Conservation (phyloP, 1,284 basidiomycete genomes). For the Sanghuangporus weigelae region DNA sequence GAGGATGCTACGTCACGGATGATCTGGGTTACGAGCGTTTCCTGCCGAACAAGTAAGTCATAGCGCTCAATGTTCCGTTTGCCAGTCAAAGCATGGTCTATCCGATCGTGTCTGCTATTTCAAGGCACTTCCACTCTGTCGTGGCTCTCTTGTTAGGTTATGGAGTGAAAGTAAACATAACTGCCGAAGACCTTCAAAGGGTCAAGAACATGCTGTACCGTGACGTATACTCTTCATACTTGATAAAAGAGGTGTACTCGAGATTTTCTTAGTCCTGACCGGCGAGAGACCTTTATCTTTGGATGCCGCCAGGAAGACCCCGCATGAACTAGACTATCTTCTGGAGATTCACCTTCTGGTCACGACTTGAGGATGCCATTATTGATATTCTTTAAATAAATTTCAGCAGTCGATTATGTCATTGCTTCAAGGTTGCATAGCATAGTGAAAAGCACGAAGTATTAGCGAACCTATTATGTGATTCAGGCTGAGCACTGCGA, state of each 20-base stretch:
- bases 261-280: neutral
- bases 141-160: constrained; percentile 37
- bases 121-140: constrained; percentile 30
- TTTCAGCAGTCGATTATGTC: no score
- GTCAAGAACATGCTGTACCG: constrained; percentile 25
- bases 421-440: no score
- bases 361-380: constrained; percentile 26
- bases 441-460: no score
- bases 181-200: constrained; percentile 29
- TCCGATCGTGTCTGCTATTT: constrained; percentile 36
- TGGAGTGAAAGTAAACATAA: constrained; percentile 32
- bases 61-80: constrained; percentile 41
- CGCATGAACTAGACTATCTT: constrained; percentile 21
- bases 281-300: neutral
- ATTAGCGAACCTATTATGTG: no score
- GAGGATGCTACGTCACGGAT: no score
- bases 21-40: no score
- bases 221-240: neutral
- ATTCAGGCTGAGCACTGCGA: no score
- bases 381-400: no score
- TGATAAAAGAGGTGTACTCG: neutral
- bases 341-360: constrained; percentile 31
- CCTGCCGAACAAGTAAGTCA: no score
- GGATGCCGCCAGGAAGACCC: neutral
- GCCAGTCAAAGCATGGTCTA: constrained; percentile 23